Conservation (phyloP, 192 early-diverging fungal species). For the Nowakowskiella sp. region DNA sequence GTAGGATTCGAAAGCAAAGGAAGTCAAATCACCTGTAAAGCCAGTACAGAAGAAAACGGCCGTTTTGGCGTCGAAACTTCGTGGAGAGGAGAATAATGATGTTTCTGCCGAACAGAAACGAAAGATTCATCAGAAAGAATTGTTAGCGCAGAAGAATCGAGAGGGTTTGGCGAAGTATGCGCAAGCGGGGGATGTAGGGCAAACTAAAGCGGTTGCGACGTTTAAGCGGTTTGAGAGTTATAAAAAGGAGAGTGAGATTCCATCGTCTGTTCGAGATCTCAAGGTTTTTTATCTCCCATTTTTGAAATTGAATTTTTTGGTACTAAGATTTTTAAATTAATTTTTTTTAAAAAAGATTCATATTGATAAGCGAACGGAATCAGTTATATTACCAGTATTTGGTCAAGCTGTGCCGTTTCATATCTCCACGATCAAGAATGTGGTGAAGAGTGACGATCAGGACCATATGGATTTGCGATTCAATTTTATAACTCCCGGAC, state of each 20-base stretch:
- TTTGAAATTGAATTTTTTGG: conserved; percentile 2
- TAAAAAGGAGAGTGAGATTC: conserved; percentile 77
- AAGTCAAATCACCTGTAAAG: conserved; percentile 25
- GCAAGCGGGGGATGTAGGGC: conserved; percentile 38
- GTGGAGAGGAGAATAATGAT: conserved; percentile 59
- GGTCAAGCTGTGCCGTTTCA: conserved; percentile 97
- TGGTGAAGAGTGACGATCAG: conserved; percentile 88
- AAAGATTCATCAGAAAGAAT: conserved; percentile 80
- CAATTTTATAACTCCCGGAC: conserved; percentile 93
- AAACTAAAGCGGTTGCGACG: conserved; percentile 47
- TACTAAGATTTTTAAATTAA: conserved; percentile 5
- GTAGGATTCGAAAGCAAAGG: conserved; percentile 34
- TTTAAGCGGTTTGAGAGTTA: conserved; percentile 95
- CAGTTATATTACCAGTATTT: conserved; percentile 90
- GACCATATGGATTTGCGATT: conserved; percentile 84
- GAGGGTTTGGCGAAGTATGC: conserved; percentile 78
- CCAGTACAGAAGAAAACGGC: conserved; percentile 19
- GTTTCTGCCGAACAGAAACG: conserved; percentile 62
- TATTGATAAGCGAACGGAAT: conserved; percentile 79
- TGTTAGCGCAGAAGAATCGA: conserved; percentile 63
- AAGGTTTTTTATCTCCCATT: conserved; percentile 29
- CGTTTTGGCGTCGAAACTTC: conserved; percentile 12
- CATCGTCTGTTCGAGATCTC: conserved; percentile 65
- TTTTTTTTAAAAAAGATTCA: conserved; percentile 51
- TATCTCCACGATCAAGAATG: conserved; percentile 91